phyloP scores from a whole-genome alignment of 169 alveolate genomes.

The Plasmodium ovale region DNA sequence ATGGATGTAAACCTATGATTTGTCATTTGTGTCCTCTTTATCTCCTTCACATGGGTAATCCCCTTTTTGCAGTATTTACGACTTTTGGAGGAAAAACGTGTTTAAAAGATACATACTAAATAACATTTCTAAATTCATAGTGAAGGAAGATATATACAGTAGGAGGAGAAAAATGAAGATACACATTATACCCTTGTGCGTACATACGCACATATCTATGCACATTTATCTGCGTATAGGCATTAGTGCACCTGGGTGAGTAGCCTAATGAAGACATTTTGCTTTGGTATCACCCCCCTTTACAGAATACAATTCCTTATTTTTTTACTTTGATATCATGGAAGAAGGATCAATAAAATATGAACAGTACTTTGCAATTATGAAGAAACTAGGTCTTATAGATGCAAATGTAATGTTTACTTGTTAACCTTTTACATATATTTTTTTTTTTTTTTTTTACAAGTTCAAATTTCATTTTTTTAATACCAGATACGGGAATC shows the following conservation, averaged over 20 bases:
- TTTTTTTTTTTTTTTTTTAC: neutral
- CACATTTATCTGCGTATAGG: neutral
- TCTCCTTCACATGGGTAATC: neutral
- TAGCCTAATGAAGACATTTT: neutral
- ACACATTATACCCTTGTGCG: neutral
- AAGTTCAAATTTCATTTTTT: too few relatives aligned
- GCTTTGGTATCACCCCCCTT: neutral
- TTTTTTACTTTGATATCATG: conserved; percentile 42
- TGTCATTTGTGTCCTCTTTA: conserved; percentile 1
- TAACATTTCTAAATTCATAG: conserved; percentile 33
- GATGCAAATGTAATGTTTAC: conserved; percentile 36
- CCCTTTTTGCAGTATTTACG: conserved; percentile 31
- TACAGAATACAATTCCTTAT: conserved; percentile 25
- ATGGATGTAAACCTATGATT: neutral
- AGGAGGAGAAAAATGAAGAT: neutral
- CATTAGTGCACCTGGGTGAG: neutral
- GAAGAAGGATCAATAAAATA: conserved; percentile 67
- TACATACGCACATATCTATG: neutral
- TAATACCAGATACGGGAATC: conserved; percentile 33
- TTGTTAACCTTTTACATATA: too few relatives aligned
- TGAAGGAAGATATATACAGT: conserved; percentile 66
- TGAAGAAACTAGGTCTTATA: conserved; percentile 54
- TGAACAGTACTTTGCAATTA: conserved; percentile 34
- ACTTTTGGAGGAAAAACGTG: conserved; percentile 51
- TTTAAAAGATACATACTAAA: conserved; percentile 53